These are phyloP conservation scores for Sanghuangporus baumii DNA, from an alignment of 1,284 basidiomycete species.

Conservation along the genomic window DNA sequence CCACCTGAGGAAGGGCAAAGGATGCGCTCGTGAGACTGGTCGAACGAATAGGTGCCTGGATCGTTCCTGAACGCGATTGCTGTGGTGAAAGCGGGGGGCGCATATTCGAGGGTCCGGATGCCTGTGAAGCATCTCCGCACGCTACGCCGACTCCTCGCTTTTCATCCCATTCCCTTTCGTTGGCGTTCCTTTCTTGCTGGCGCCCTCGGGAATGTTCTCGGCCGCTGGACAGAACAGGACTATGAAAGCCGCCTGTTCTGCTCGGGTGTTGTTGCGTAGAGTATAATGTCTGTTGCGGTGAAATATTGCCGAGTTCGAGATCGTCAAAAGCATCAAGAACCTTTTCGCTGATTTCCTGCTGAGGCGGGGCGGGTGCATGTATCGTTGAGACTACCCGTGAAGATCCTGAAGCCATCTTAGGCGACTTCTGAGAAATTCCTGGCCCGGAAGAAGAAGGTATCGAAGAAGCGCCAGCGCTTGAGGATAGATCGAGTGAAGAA, in stretches of 20 bases:
- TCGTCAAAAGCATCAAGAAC: slow-evolving; percentile 6
- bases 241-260: neutral
- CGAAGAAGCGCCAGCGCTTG: slow-evolving; percentile 7
- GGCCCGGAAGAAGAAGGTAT: neutral
- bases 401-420: neutral
- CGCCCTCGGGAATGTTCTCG: neutral
- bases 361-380: slow-evolving; percentile 1
- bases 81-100: neutral
- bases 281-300: neutral
- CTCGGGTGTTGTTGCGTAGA: neutral
- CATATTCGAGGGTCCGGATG: slow-evolving; percentile 1
- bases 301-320: neutral
- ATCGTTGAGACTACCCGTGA: neutral
- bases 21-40: slow-evolving; percentile 10
- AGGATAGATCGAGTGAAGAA: neutral
- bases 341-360: slow-evolving; percentile 11
- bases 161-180: slow-evolving; percentile 8
- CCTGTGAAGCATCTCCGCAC: neutral
- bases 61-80: neutral
- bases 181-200: neutral
- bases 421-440: neutral
- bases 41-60: slow-evolving; percentile 5
- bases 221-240: neutral
- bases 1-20: neutral
- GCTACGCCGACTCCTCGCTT: neutral